Base-by-base conservation (phyloP, 2,329 filamentous ascomycete species). In the Trichophaea hybrida region DNA sequence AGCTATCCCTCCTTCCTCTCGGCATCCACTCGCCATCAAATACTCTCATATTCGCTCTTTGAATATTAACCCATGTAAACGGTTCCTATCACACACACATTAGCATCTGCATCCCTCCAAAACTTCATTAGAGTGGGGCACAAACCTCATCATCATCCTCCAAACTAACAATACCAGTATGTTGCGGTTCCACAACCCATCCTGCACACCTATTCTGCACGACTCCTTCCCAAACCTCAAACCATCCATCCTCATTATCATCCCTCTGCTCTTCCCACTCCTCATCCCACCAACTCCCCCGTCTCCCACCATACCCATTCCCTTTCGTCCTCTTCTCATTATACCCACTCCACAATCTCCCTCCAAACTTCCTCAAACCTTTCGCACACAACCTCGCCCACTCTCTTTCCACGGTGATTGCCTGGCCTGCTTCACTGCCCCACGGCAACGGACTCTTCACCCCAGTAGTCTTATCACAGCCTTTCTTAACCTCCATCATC, bases 111-210 rank as follows among this genome's bases (percentile, higher is more conserved):
- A 43, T 43, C 4, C 10, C 38, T 15, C 33, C 32, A 38, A 13
- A 13, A 12, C 4, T 12, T 17, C n/a, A 8, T 15, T 1, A 15
- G 53, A 15, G 53, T 55, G 24, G 15, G 12, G 37, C 10, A 55
- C 38, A 46, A 43, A 57, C 44, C 55, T 57, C 55, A 50, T 57
- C 55, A 37, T 57, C 55, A 37, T 57, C 55, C 31, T 57, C 43
- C 32, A 57, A 32, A 12, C 17, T 33, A 3, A 34, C 33, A 15
- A 44, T 15, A 4, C 44, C 55, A 6, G 32, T 7, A 32, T 57
- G 55, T 15, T 50, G 13, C 10, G 55, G 55, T 43, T 57, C 55
- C 13, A 57, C 55, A 1, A 57, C 55, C 55, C 55, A 57, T 5
- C 55, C 55, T 1, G 13, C 40, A 37, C 55, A 57, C 1, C 55